Evolutionary conservation across 129 eudicot genomes (phyloP).

Genomic region (Rutidosis leptorrhynchoides): DNA sequence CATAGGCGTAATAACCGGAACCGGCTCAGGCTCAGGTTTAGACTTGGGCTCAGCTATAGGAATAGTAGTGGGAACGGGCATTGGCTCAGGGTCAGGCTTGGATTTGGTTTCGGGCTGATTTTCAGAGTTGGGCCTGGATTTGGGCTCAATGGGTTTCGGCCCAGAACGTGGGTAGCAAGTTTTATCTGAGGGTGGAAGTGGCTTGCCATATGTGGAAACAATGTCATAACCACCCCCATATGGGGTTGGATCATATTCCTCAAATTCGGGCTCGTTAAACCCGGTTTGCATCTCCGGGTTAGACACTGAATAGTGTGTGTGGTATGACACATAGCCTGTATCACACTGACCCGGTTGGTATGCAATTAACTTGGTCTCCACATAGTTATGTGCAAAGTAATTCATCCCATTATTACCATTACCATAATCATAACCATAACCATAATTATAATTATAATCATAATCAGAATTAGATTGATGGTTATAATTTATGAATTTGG

Average conservation of each 20-base stretch:
- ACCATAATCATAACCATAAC: conserved; percentile 18
- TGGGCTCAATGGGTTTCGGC: conserved; percentile 7
- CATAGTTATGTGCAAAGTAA: conserved; percentile 30
- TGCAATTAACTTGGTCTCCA: conserved; percentile 38
- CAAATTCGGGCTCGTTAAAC: conserved; percentile 47
- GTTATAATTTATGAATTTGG: conserved; percentile 10
- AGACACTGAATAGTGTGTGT: conserved; percentile 39
- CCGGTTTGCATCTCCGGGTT: conserved; percentile 24
- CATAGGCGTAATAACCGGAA: background rate
- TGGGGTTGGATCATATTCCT: conserved; percentile 76
- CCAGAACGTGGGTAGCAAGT: conserved; percentile 64
- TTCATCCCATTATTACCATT: conserved; percentile 16
- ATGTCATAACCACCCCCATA: conserved; percentile 80
- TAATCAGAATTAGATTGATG: conserved; percentile 2
- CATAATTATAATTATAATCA: background rate
- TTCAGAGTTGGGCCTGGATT: background rate
- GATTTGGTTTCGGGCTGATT: background rate
- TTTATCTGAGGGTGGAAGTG: conserved; percentile 72
- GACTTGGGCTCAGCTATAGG: conserved; percentile 3
- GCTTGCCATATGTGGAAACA: conserved; percentile 52
- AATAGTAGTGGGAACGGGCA: background rate
- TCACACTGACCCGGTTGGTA: conserved; percentile 40
- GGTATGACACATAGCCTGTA: conserved; percentile 28
- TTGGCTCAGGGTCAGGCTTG: background rate
- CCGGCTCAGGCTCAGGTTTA: background rate